Percentiles rank a stretch among this genome's conserved stretches.
Conservation (phyloP, 1,139 yeast genomes). For the Saccharomyces uvarum region DNA sequence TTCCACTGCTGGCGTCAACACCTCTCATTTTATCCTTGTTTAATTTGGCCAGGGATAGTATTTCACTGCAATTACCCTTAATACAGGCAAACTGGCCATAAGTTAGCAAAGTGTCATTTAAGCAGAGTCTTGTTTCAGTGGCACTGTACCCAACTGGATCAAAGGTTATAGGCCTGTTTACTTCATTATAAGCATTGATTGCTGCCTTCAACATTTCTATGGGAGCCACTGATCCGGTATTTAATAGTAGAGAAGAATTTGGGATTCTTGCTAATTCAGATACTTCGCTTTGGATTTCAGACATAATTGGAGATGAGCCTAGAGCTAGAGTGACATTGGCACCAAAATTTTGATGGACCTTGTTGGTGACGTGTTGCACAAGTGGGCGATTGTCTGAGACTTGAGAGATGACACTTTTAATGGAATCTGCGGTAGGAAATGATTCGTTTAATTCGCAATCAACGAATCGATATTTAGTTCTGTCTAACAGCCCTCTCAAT, state of each 20-base stretch:
- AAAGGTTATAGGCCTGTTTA: conserved; percentile 57
- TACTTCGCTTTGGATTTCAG: conserved; percentile 66
- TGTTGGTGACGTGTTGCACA: conserved; percentile 83
- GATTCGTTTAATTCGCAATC: conserved; percentile 7
- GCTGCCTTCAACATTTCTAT: conserved; percentile 47
- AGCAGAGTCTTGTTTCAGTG: conserved; percentile 46
- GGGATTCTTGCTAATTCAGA: conserved; percentile 55
- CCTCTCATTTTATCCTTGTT: conserved; percentile 54
- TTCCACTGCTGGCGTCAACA: conserved; percentile 51
- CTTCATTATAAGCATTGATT: conserved; percentile 48
- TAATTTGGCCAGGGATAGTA: conserved; percentile 41
- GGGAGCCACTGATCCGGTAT: conserved; percentile 64
- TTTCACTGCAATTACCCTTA: conserved; percentile 87
- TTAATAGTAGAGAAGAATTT: conserved; percentile 51
- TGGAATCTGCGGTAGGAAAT: conserved; percentile 3
- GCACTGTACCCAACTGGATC: conserved; percentile 96
- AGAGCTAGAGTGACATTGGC: conserved; percentile 84
- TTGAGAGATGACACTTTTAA: conserved; percentile 14
- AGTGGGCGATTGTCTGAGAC: conserved; percentile 40
- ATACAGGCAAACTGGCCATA: conserved; percentile 60
- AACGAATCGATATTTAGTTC: conserved; percentile 11
- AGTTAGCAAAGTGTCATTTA: conserved; percentile 45
- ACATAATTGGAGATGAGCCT: conserved; percentile 89
- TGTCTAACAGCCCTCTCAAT: conserved; percentile 19
- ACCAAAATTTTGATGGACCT: conserved; percentile 80